Conservation (phyloP, 2,329 filamentous ascomycete species). For the Claviceps fusiformis region DNA sequence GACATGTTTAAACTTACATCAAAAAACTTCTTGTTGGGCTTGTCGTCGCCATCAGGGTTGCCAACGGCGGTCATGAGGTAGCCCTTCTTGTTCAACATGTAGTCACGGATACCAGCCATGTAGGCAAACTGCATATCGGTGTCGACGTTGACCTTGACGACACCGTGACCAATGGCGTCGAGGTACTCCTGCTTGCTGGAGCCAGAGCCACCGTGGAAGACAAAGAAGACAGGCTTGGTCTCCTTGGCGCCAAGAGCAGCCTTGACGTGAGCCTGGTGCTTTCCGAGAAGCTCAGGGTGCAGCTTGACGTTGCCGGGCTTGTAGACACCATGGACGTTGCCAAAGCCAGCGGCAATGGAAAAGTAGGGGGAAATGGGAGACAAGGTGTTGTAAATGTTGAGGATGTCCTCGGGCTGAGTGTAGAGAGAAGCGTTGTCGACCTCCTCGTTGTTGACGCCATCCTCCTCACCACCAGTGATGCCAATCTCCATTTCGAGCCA, state of each 20-base stretch:
- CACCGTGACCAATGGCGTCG: slow-evolving; percentile 80
- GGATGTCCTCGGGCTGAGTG: slow-evolving; percentile 95
- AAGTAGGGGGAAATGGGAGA: slow-evolving; percentile 85
- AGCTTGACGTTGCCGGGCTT: slow-evolving; percentile 96
- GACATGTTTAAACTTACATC: slow-evolving; percentile 27
- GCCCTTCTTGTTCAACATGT: slow-evolving; percentile 86
- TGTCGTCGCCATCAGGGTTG: slow-evolving; percentile 90
- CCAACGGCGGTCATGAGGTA: slow-evolving; percentile 79
- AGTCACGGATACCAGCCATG: slow-evolving; percentile 84
- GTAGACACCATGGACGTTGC: slow-evolving; percentile 98
- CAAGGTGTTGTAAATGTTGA: slow-evolving; percentile 78
- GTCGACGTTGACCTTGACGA: slow-evolving; percentile 99
- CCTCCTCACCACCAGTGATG: slow-evolving; percentile 95
- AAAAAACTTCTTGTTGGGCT: slow-evolving; percentile 98
- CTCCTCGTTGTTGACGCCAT: slow-evolving; percentile 96
- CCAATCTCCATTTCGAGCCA: slow-evolving; percentile 90
- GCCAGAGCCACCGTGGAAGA: slow-evolving; percentile 97
- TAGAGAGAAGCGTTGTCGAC: slow-evolving; percentile 96
- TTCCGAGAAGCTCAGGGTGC: slow-evolving; percentile 86
- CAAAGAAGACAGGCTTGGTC: slow-evolving; percentile 93
- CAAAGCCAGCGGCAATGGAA: slow-evolving; percentile 95
- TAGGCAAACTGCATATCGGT: slow-evolving; percentile 97
- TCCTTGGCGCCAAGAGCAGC: slow-evolving; percentile 58
- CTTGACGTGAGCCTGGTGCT: slow-evolving; percentile 90
- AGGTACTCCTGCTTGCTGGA: slow-evolving; percentile 82